Percentiles rank a stretch among this genome's conserved stretches.
These are phyloP conservation scores for Aureobasidium sp. DNA, from an alignment of 2,329 filamentous ascomycete genomes.

Conservation along the genomic window DNA sequence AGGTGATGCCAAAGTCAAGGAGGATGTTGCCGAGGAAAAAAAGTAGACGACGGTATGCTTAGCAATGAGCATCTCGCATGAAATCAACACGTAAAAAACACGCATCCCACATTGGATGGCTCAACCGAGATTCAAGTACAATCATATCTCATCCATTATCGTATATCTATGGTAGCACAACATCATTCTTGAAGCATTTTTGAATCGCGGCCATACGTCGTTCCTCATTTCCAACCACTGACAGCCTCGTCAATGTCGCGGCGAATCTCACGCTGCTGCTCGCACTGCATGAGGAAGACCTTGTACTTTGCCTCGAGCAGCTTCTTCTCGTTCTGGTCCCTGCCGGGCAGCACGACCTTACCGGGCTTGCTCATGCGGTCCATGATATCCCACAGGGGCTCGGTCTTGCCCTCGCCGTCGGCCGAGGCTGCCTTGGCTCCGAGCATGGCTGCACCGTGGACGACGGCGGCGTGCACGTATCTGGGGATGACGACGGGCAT, in stretches of 20 bases:
- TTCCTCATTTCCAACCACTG: conserved; percentile 25
- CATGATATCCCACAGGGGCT: conserved; percentile 95
- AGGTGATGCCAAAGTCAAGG: conserved; percentile 64
- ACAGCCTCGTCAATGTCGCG: conserved; percentile 61
- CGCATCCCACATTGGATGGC: not conserved
- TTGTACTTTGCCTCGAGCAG: conserved; percentile 85
- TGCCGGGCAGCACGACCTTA: conserved; percentile 69
- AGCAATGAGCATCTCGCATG: not conserved
- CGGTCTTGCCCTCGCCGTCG: conserved; percentile 67
- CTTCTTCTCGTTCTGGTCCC: conserved; percentile 65
- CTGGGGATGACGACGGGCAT: conserved; percentile 91
- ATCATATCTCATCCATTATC: not conserved
- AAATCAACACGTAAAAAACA: not conserved
- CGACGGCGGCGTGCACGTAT: conserved; percentile 92
- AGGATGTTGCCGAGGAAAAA: conserved; percentile 20
- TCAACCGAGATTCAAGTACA: not conserved
- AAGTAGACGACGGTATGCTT: conserved; percentile 9
- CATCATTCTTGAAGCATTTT: not conserved
- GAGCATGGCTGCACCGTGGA: conserved; percentile 97
- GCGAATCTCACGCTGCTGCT: conserved; percentile 76
- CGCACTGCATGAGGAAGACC: conserved; percentile 90
- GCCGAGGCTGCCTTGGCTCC: conserved; percentile 93
- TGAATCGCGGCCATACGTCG: not conserved
- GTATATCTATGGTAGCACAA: not conserved
- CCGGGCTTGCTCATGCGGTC: conserved; percentile 94